Base-by-base conservation (phyloP, 768 basidiomycete genomes). In the Butyriboletus loyo region DNA sequence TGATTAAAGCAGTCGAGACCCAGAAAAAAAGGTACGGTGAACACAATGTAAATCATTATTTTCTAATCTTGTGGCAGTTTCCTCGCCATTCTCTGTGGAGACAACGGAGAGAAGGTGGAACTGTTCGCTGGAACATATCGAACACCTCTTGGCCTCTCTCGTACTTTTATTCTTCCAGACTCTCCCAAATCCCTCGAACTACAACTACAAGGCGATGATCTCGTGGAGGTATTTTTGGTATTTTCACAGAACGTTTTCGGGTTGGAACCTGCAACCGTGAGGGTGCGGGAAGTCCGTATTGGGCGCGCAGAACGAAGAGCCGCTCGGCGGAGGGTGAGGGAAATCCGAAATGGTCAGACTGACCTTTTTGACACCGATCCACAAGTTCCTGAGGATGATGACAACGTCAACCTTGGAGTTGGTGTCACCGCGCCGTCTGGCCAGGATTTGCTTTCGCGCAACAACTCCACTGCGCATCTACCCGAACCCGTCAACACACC, bases 181-280 rank as follows among this genome's bases (percentile, higher is more conserved):
- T 92, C 92, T 13, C 92, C 92, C 4, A 81, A 88, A 25, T 89
- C 89, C 3, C 73, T 95, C 46, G 93, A 94, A 65, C 75, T 95
- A 21, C 85, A 95, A 67, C 74, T 95, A 11, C 92, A 95, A 68
- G 92, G 92, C 7, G 93, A 95, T 64, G 92, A 95, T 61, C 79
- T 95, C 3, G 91, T 94, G 5, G 92, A 95, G 67, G 86, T 95
- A 8, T 95, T 93, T 67, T 77, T 95, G 27, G 88, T 95, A 4
- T 95, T 95, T 65, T 82, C 86, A 2, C 91, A 94, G 66, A 94
- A 92, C 57, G 89, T 95, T 27, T 95, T 95, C 64, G 92, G 93
- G 11, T 72, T 95, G 34, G 92, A 95, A 66, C 92, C 92, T 10
- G 92, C 92, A 2, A 96, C 93, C 1, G 92, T 96, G 19, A 82